A percentile compares a stretch with the other conserved stretches of the same genome.
phyloP scores from a whole-genome alignment of 2,329 filamentous ascomycete species.

The Fusarium albidum region DNA sequence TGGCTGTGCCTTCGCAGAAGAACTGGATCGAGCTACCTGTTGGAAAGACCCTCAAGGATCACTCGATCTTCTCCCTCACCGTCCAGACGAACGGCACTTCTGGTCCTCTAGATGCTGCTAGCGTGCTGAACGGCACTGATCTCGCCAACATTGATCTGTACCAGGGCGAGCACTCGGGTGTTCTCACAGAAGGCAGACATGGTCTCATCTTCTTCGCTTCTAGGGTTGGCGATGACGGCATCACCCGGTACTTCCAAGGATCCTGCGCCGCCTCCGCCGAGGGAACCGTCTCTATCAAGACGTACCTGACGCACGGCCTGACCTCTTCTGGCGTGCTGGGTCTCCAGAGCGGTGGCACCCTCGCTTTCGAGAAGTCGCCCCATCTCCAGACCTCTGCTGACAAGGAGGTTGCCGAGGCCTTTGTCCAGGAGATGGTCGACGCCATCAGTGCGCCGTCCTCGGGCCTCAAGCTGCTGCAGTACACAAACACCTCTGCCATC shows the following conservation, averaged over 20 bases:
- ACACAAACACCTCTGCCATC: conserved; percentile 40
- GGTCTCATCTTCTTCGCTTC: conserved; percentile 61
- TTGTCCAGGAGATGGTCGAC: conserved; percentile 67
- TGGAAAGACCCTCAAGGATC: conserved; percentile 64
- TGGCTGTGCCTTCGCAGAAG: conserved; percentile 55
- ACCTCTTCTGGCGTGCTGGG: conserved; percentile 61
- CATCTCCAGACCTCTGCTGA: conserved; percentile 56
- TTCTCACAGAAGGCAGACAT: conserved; percentile 55
- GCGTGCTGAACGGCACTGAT: conserved; percentile 50
- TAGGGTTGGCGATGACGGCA: conserved; percentile 51
- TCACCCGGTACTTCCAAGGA: conserved; percentile 49
- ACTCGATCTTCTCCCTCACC: conserved; percentile 47
- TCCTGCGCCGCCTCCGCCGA: conserved; percentile 57
- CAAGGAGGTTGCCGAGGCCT: conserved; percentile 48
- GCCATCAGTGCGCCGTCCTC: too few species aligned
- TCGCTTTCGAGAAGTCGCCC: conserved; percentile 65
- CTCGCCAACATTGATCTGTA: conserved; percentile 43
- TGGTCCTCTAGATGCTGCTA: conserved; percentile 49
- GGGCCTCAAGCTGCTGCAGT: too few species aligned
- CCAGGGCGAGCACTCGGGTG: conserved; percentile 55
- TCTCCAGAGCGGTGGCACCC: conserved; percentile 64
- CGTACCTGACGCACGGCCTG: conserved; percentile 59
- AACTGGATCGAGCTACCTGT: conserved; percentile 68
- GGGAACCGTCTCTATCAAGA: conserved; percentile 54
- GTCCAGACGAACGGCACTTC: conserved; percentile 25